phyloP scores from a whole-genome alignment of 805 yeast species.

The Saccharomycopsis fibuligera region DNA sequence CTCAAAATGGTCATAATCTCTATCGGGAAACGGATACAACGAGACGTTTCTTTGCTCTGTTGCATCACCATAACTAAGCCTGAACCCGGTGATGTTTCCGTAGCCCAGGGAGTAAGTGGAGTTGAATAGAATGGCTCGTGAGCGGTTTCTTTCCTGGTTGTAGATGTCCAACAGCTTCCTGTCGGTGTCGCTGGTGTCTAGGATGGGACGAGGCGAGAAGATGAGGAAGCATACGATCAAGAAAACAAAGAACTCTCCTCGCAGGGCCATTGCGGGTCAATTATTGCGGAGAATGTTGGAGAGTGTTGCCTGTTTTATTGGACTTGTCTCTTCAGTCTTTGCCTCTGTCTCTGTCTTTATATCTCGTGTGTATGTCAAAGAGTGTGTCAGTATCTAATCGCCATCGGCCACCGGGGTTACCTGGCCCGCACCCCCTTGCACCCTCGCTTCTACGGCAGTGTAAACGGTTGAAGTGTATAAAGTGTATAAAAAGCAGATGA shows the following conservation, averaged over 20 bases:
- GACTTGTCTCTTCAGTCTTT: too few species aligned
- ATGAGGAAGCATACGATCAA: constrained; percentile 30
- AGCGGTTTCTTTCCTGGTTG: constrained; percentile 29
- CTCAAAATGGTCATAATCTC: constrained; percentile 37
- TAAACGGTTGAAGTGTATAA: too few species aligned
- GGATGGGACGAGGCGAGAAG: constrained; percentile 29
- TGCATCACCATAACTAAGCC: constrained; percentile 56
- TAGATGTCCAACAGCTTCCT: constrained; percentile 34
- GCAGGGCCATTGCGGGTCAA: constrained; percentile 1
- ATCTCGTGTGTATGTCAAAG: too few species aligned
- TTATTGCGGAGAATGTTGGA: too few species aligned
- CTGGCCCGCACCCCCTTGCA: too few species aligned
- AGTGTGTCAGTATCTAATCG: too few species aligned
- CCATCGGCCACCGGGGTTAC: too few species aligned
- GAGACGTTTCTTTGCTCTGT: constrained; percentile 37
- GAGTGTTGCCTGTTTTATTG: too few species aligned
- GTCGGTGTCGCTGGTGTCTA: constrained; percentile 32
- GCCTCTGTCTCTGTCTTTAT: background rate
- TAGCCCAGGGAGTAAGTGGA: constrained; percentile 47
- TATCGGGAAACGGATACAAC: constrained; percentile 52
- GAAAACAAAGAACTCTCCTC: constrained; percentile 6
- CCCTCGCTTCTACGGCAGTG: too few species aligned
- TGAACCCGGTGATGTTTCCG: constrained; percentile 70
- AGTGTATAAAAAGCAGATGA: too few species aligned
- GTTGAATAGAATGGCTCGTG: constrained; percentile 31